Evolutionary conservation across 176 grass and related monocot species (phyloP), one percentile per base, ranked within the genome.

Genomic region (Juncus inflexus): DNA sequence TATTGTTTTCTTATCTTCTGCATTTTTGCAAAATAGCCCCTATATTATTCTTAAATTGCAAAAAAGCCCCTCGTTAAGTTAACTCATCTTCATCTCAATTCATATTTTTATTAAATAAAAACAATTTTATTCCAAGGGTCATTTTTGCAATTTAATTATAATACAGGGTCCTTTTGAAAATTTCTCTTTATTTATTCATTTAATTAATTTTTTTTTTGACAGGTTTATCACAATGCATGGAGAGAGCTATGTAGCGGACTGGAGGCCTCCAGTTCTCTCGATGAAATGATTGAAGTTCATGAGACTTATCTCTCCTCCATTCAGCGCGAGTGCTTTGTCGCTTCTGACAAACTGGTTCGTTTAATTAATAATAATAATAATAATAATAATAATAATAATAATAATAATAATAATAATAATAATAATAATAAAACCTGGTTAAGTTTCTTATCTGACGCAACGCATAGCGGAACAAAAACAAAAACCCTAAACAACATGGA

Each of bases 181-280:
- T 42, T 7, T 16, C 36, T 76, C 4, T 7, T 42, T 65, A 55
- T 76, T n/a, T n/a, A n/a, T n/a, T n/a, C n/a, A n/a, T n/a, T n/a
- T 35, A 73, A 41, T 50, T 38, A 76, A 39, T 42, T 65, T 28
- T 15, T 65, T 58, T 76, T 15, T 49, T 28, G 37, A 49, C 65
- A 96, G 92, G 94, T 92, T 4, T 89, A 87, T 65, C 94, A 91
- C 77, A 91, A 79, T 75, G 94, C 94, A 65, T 97, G 94, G 88
- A 91, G 84, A 55, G 88, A 97, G 74, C 85, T 97, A 19, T 97
- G 94, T 58, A 65, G 74, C 69, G 94, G 87, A 54, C 89, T 97
- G 83, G 75, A 83, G 58, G 74, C 76, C 49, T 84, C 87, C 43
- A 71, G 82, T 60, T 89, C 94, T 19, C 69, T 89, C 71, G 94